Base-by-base conservation (phyloP, 139 green algal genomes). In the Pseudopediastrum boryanum region DNA sequence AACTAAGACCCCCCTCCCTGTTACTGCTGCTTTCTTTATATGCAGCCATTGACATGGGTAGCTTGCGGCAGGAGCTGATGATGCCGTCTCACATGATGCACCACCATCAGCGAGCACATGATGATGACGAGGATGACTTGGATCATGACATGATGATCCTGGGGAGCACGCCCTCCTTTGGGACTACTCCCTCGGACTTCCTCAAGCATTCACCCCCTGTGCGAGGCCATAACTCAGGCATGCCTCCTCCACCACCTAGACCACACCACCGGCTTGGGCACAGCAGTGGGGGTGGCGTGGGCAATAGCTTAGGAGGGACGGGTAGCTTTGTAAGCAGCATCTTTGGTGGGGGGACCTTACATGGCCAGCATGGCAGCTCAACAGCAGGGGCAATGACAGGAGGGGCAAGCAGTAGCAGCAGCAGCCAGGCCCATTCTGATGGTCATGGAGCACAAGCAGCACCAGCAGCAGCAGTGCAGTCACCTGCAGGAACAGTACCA, bases 141-240 rank as follows among this genome's bases (percentile, higher is more conserved):
- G 71, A 89, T 21, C 87, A 93, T n/a, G 90, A 95, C 50, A 87
- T 91, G 59, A 94, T 94, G 89, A 86, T 96, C 4, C 81, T 96
- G 50, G 92, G 92, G 33, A 88, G 85, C 56, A 93, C 89, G 0
- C 89, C 90, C 19, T 44, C 84, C 35, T 84, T 91, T n/a, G n/a
- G n/a, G n/a, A n/a, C n/a, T n/a, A n/a, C n/a, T n/a, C n/a, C n/a
- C n/a, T n/a, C n/a, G n/a, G n/a, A n/a, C n/a, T n/a, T n/a, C 42
- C 76, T 51, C 51, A 83, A 58, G 58, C 44, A 27, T 58, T 13
- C 52, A 48, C 61, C 66, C 29, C 62, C 51, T 48, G 43, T 50
- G 58, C 44, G 43, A n/a, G n/a, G n/a, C n/a, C n/a, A n/a, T n/a
- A n/a, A n/a, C 0, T 27, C n/a, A 19, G 12, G 44, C 43, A 80